Evolutionary conservation across 2,329 filamentous ascomycete genomes (phyloP).

Genomic region (Chaetothyriales sp.): DNA sequence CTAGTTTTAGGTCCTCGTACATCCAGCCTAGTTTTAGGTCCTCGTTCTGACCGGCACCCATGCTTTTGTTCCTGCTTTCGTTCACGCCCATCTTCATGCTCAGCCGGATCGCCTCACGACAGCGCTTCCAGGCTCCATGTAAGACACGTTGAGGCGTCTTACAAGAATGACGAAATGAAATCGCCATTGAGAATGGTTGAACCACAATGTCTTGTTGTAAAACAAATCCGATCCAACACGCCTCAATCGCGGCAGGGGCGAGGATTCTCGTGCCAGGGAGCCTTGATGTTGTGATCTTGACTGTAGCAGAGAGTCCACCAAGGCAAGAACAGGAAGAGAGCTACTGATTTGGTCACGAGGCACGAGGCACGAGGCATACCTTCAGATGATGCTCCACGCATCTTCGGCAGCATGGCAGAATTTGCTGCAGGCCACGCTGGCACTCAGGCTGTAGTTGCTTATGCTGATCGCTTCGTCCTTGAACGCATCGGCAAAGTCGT

Average conservation of each 20-base stretch:
- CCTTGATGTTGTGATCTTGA: slow-evolving; percentile 62
- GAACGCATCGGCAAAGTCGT: slow-evolving; percentile 86
- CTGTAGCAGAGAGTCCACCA: slow-evolving; percentile 21
- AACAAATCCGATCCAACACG: slow-evolving; percentile 56
- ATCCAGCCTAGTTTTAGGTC: too few relatives aligned
- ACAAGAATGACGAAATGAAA: slow-evolving; percentile 10
- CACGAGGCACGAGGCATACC: slow-evolving; percentile 8
- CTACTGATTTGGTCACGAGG: neutral
- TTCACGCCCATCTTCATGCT: neutral
- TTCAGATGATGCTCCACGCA: slow-evolving; percentile 80
- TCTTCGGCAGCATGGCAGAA: slow-evolving; percentile 98
- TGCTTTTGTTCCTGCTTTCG: neutral
- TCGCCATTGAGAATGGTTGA: slow-evolving; percentile 52
- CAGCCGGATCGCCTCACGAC: neutral
- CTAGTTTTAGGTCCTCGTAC: neutral
- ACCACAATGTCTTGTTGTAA: slow-evolving; percentile 72
- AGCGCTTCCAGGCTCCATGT: slow-evolving; percentile 16
- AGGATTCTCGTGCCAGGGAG: slow-evolving; percentile 31
- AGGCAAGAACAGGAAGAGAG: slow-evolving; percentile 4
- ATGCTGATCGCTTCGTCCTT: slow-evolving; percentile 97
- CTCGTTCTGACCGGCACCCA: neutral
- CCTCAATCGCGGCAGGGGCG: slow-evolving; percentile 44
- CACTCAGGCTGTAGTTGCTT: slow-evolving; percentile 93
- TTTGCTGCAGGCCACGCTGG: slow-evolving; percentile 97
- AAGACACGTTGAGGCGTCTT: slow-evolving; percentile 55